Conservation (phyloP, 2,329 filamentous ascomycete species). For the Leptosphaerulina australis region DNA sequence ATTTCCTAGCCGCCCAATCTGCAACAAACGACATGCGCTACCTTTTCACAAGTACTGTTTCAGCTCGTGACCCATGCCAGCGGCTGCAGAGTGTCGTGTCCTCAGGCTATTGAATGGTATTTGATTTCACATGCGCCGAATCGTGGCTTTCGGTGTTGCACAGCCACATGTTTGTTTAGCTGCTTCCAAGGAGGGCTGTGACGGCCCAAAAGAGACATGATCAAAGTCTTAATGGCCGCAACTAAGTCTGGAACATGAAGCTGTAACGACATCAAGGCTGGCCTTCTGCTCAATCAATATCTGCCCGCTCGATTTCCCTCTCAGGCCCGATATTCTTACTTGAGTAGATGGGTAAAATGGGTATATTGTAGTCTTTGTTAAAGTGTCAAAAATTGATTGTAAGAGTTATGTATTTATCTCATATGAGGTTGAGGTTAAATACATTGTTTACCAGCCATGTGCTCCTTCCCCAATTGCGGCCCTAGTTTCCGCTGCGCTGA, state of each 20-base stretch:
- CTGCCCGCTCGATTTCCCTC: too few species aligned
- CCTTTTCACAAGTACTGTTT: slow-evolving; percentile 10
- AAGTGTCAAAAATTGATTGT: too few species aligned
- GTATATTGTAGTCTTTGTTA: too few species aligned
- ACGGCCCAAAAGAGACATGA: background rate
- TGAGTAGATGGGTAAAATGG: too few species aligned
- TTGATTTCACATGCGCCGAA: background rate
- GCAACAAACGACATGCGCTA: slow-evolving; percentile 18
- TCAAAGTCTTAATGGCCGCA: background rate
- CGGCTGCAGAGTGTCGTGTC: slow-evolving; percentile 20
- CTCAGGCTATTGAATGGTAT: slow-evolving; percentile 7
- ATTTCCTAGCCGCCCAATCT: slow-evolving; percentile 15
- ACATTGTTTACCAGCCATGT: too few species aligned
- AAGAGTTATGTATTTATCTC: too few species aligned
- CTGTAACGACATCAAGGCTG: background rate
- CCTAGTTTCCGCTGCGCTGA: too few species aligned
- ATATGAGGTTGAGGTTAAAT: too few species aligned
- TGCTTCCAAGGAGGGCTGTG: slow-evolving; percentile 3
- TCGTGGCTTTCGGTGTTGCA: slow-evolving; percentile 11
- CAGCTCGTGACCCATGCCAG: slow-evolving; percentile 28
- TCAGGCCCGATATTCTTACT: background rate
- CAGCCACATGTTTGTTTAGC: slow-evolving; percentile 19
- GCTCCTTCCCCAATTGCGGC: too few species aligned
- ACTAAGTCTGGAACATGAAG: background rate
- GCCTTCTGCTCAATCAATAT: background rate